These are phyloP conservation scores for Eucalyptus marginata DNA, from an alignment of 345 rosid species.

Conservation along the genomic window DNA sequence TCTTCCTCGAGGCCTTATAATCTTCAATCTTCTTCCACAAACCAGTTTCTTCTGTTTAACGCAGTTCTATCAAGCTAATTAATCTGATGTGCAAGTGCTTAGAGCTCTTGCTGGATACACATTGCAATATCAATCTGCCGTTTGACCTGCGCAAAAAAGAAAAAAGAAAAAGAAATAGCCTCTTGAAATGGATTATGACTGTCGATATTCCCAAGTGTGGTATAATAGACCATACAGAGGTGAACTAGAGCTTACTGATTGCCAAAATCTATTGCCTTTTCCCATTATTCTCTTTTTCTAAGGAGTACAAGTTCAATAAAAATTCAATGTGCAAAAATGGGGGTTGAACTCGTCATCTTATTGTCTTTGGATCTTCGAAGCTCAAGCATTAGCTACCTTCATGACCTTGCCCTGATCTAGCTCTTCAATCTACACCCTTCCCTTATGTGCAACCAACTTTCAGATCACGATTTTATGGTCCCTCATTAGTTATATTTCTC, in stretches of 20 bases:
- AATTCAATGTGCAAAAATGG: neutral
- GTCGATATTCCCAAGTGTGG: neutral
- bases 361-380: neutral
- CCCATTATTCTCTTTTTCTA: neutral
- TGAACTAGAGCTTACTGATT: neutral
- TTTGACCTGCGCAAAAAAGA: neutral
- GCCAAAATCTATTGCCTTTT: neutral
- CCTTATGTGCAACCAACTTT: neutral
- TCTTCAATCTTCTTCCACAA: neutral
- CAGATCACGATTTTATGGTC: neutral
- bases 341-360: neutral
- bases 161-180: neutral
- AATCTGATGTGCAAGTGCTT: neutral
- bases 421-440: neutral
- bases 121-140: neutral
- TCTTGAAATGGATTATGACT: neutral
- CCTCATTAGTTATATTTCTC: neutral
- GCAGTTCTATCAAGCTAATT: neutral
- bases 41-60: neutral
- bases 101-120: neutral
- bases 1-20: neutral
- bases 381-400: neutral
- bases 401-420: neutral
- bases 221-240: neutral
- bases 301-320: neutral